Base-by-base conservation (phyloP, 306 rosid genomes). In the Ormosia emarginata region DNA sequence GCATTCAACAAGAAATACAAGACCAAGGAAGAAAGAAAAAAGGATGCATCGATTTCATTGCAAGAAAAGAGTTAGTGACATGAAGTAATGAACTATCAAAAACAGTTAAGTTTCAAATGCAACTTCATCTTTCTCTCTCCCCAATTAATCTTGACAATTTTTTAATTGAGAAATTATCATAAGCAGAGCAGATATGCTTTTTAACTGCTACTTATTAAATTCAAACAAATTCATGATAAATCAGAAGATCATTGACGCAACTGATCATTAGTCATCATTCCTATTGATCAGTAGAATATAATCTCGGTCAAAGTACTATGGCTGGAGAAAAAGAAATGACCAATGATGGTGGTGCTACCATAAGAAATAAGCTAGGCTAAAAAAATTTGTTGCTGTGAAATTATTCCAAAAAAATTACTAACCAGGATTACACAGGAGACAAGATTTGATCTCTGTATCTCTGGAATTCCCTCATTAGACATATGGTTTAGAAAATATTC, bases 361-460 rank as follows among this genome's bases (percentile, higher is more conserved):
- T 12, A 74, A 79, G 55, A 24, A 75, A 79, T 41, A 74, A 59
- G 65, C 43, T 30, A 7, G 34, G 49, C 44, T 59, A 5, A 24
- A 13, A 61, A 14, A 43, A 8, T 34, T 5, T 14, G 33, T 63
- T 68, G 79, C 68, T 15, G 13, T 53, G 58, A 70, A 74, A 85
- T 53, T 15, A 63, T 47, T 67, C 32, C 36, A 72, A 29, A 10
- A 75, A 67, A 72, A 67, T 52, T 29, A 77, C 85, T 39, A 77
- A 92, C 98, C 90, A 90, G 99, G 83, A 95, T 95, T 29, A 93
- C 89, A 67, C 97, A 91, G 80, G 98, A 91, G 80, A 92, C 99
- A 70, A 93, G 97, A 85, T 91, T 95, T 80, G 98, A 95, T 83
- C 99, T 86, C 78, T 95, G 99, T 76, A 95, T 95, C 89, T 95